Evolutionary conservation across 441 rosid species (phyloP), one percentile per base, ranked within the genome.

Genomic region (Omphalea diandra): DNA sequence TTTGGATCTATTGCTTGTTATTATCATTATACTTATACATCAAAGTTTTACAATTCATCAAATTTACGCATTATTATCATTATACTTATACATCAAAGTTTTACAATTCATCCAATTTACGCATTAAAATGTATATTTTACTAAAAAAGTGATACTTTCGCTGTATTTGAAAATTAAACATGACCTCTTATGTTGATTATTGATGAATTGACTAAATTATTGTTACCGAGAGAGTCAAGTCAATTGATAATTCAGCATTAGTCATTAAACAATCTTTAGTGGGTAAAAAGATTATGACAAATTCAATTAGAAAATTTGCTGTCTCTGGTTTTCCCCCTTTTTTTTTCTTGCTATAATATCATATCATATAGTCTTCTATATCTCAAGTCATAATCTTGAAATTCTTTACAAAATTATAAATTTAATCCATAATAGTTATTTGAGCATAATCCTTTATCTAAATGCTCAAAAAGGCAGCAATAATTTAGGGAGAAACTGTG

Each of bases 161-260:
- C n/a, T n/a, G n/a, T n/a, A n/a, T 33, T 56, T 58, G 44, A 33
- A 44, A 69, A 15, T 46, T 57, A 55, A 55, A 40, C 22, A 2
- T 38, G 27, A 67, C 26, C 17, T 31, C 4, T 12, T 2, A 3
- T n/a, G 7, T 15, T 5, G 35, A 49, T 49, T 65, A 50, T 49
- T 36, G 20, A 44, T 46, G 22, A 40, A n/a, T 53, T 33, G 46
- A 14, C 44, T 66, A 0, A 5, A 38, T 6, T 24, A 26, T n/a
- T 54, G 38, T 12, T 32, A 65, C 32, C 63, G 7, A 46, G 72
- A 59, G 66, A 35, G 15, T 35, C 66, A 47, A 33, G 57, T 5
- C 35, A 53, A 52, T 9, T 1, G 0, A 3, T 5, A 7, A 36
- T 24, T 66, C 24, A 49, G 20, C 29, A 18, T 22, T 46, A 65